Evolutionary conservation across 1,284 basidiomycete species (phyloP).

Genomic region (Ceratobasidium sp.): DNA sequence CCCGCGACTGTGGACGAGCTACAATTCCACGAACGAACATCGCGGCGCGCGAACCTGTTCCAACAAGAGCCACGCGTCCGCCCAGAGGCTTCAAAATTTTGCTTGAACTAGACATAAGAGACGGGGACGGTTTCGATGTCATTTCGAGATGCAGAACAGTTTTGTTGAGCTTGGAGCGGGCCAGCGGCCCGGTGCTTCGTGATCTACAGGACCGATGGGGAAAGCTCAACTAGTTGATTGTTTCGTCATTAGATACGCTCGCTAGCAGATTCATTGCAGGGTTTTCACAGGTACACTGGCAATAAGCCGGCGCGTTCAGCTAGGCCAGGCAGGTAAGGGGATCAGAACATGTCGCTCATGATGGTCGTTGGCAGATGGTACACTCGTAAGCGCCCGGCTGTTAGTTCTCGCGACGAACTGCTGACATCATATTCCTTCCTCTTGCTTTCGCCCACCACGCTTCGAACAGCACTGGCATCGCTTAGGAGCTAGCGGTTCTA

Average conservation of each 20-base stretch:
- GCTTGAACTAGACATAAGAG: constrained; percentile 27
- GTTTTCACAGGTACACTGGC: too few species aligned
- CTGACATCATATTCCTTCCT: neutral
- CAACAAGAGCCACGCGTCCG: constrained; percentile 61
- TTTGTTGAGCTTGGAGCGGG: constrained; percentile 58
- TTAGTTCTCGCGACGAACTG: neutral
- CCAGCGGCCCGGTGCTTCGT: constrained; percentile 48
- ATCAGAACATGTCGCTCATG: neutral
- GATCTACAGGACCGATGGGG: constrained; percentile 10
- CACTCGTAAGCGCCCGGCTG: too few species aligned
- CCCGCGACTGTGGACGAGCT: constrained; percentile 56
- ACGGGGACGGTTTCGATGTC: constrained; percentile 1
- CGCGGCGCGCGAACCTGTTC: constrained; percentile 61
- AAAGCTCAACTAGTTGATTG: neutral
- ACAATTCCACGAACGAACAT: constrained; percentile 60
- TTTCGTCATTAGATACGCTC: neutral
- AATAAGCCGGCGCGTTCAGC: too few species aligned
- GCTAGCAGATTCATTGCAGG: neutral
- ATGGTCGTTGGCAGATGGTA: neutral
- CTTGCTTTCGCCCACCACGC: neutral
- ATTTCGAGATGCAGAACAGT: constrained; percentile 56
- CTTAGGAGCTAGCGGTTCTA: constrained; percentile 9
- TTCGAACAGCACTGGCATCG: neutral
- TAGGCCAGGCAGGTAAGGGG: too few species aligned
- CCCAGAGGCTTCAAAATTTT: constrained; percentile 44